phyloP scores from a whole-genome alignment of 305 asterid genomes.

The Petunia hybrid region DNA sequence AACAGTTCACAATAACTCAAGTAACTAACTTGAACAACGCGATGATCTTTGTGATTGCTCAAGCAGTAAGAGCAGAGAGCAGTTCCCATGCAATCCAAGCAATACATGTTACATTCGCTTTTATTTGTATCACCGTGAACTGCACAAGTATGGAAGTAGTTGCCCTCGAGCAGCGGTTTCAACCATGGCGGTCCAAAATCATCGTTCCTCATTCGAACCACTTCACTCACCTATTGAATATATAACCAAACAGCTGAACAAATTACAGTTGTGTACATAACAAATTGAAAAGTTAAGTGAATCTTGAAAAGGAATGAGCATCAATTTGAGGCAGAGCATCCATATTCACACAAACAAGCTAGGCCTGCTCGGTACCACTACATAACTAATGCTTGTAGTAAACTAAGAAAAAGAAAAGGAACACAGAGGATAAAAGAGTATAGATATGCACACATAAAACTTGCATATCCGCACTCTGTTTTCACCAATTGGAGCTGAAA shows the following conservation, averaged over 20 bases:
- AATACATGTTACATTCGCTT: slow-evolving; percentile 74
- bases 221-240: slow-evolving; percentile 59
- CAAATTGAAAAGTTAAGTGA: neutral
- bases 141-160: slow-evolving; percentile 60
- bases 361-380: too few species aligned
- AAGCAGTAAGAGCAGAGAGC: slow-evolving; percentile 71
- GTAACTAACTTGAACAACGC: slow-evolving; percentile 58
- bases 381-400: neutral
- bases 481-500: too few species aligned
- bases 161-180: slow-evolving; percentile 61
- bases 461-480: too few species aligned
- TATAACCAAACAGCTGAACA: neutral
- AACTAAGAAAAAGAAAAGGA: neutral
- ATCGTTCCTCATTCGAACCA: slow-evolving; percentile 46
- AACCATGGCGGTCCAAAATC: slow-evolving; percentile 71
- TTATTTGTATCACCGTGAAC: slow-evolving; percentile 58
- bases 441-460: too few species aligned
- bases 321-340: neutral
- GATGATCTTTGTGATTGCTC: slow-evolving; percentile 60
- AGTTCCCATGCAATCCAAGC: slow-evolving; percentile 73
- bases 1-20: neutral
- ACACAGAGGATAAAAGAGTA: neutral
- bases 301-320: neutral
- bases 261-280: neutral
- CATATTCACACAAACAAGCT: neutral